Conservation (phyloP, 2,329 filamentous ascomycete species). For the Diplodia intermedia region DNA sequence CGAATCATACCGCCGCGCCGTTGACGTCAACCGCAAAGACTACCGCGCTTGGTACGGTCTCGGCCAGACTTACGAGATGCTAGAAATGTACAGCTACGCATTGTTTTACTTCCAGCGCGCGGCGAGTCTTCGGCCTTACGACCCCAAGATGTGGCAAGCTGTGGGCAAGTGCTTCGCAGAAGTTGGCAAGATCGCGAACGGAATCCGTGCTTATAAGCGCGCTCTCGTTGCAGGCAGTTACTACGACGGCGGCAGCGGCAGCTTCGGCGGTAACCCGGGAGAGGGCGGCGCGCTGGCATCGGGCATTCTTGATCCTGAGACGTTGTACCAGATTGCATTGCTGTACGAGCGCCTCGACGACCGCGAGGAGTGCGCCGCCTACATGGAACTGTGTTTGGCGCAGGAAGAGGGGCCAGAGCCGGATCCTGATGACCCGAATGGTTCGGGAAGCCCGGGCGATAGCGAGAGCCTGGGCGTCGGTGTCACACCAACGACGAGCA, state of each 20-base stretch:
- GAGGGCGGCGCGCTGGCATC: constrained; percentile 52
- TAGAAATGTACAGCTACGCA: constrained; percentile 97
- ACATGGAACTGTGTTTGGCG: constrained; percentile 94
- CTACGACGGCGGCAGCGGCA: constrained; percentile 71
- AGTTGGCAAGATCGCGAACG: constrained; percentile 85
- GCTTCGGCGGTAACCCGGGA: constrained; percentile 56
- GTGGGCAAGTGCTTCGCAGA: constrained; percentile 91
- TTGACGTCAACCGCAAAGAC: constrained; percentile 94
- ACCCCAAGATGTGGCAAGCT: constrained; percentile 98
- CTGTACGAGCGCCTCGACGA: constrained; percentile 86
- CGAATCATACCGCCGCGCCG: constrained; percentile 92
- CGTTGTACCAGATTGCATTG: constrained; percentile 84
- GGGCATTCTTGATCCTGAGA: constrained; percentile 82
- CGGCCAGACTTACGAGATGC: constrained; percentile 94
- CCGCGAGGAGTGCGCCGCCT: constrained; percentile 80
- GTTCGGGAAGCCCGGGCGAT: constrained; percentile 42
- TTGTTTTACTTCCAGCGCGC: constrained; percentile 98
- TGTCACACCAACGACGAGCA: constrained; percentile 89
- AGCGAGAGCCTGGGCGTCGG: constrained; percentile 69
- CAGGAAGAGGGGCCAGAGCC: constrained; percentile 77
- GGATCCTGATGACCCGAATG: constrained; percentile 38
- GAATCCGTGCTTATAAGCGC: constrained; percentile 93
- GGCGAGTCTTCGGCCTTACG: constrained; percentile 89
- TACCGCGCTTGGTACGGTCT: constrained; percentile 98
- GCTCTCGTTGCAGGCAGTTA: constrained; percentile 88